These are phyloP conservation scores for Pyrenula aspistea DNA, from an alignment of 495 filamentous ascomycete genomes.

Conservation along the genomic window DNA sequence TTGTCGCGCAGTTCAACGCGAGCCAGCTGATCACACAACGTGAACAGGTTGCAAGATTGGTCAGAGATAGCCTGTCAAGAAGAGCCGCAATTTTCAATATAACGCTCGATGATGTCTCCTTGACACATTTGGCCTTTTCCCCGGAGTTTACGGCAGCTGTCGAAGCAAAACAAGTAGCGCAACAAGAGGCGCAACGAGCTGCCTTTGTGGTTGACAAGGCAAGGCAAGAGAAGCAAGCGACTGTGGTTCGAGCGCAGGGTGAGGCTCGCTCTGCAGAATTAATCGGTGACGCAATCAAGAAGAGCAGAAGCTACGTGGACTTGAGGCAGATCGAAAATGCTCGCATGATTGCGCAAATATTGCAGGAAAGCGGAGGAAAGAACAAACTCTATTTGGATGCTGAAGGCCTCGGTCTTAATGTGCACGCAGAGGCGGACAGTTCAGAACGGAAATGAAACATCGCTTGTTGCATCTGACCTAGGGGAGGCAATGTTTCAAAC, in stretches of 20 bases:
- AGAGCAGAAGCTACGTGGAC: slow-evolving; percentile 92
- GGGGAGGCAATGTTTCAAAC: not conserved
- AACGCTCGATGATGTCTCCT: slow-evolving; percentile 88
- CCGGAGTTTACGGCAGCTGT: slow-evolving; percentile 98
- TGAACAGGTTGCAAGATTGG: slow-evolving; percentile 86
- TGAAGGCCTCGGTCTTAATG: slow-evolving; percentile 82
- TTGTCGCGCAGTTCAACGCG: slow-evolving; percentile 98
- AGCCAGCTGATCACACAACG: slow-evolving; percentile 96
- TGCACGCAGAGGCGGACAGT: slow-evolving; percentile 48
- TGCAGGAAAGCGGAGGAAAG: slow-evolving; percentile 75
- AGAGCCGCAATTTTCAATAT: slow-evolving; percentile 95
- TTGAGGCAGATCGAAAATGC: slow-evolving; percentile 96
- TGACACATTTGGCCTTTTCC: slow-evolving; percentile 97
- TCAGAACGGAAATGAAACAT: slow-evolving; percentile 20
- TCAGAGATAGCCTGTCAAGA: slow-evolving; percentile 82
- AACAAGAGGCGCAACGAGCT: slow-evolving; percentile 94
- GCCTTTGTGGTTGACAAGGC: slow-evolving; percentile 98
- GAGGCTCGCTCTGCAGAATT: slow-evolving; percentile 96
- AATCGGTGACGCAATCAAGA: slow-evolving; percentile 98
- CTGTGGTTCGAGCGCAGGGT: slow-evolving; percentile 96
- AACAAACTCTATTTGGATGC: slow-evolving; percentile 93
- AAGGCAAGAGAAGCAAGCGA: slow-evolving; percentile 97
- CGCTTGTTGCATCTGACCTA: not conserved
- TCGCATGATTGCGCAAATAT: slow-evolving; percentile 64
- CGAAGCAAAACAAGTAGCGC: slow-evolving; percentile 97